Evolutionary conservation across 73 alveolate species (phyloP), one percentile per base, ranked within the genome.

Genomic region (Tetrahymena elliotti): DNA sequence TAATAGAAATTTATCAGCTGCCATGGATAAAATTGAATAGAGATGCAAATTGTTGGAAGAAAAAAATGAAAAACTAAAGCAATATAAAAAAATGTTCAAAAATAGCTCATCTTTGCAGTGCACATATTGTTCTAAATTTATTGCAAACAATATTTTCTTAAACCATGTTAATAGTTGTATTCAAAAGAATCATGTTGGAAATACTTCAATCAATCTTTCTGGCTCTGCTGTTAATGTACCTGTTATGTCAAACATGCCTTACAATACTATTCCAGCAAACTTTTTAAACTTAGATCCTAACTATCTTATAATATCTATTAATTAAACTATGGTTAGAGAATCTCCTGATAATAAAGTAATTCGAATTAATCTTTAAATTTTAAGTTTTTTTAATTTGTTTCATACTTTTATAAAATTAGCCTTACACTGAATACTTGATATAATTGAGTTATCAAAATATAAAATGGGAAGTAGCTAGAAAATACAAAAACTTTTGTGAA

Each of bases 371-470:
- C 6, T 10, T 52, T 52, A 9, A 7, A 9, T 52, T 4, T 9
- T 52, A 24, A 68, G 6, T 27, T 11, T 53, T 22, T 38, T 52
- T 54, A 54, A 68, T 0, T 18, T 22, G n/a, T 68, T 7, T 68
- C 20, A 93, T 10, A 47, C 20, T 47, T 47, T 18, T 18, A 47
- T 38, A 38, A 7, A 47, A 22, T 18, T 68, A 97, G 94, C 98
- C 98, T 10, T 98, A 93, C 83, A 98, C 99, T 34, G 99, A 98
- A 93, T 98, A 98, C 82, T 97, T 97, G 93, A 96, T 98, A 27
- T 40, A 94, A 83, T 94, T 97, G n/a, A 93, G 93, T 38, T 96
- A 95, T 47, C 94, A 95, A 35, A 95, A 95, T 82, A 97, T 96
- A 37, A 93, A 97, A 35, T 98, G 99, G 99, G 96, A 96, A 15